Evolutionary conservation across 225 moss, liverwort and hornwort genomes (phyloP).

Genomic region (Straminergon stramineum): DNA sequence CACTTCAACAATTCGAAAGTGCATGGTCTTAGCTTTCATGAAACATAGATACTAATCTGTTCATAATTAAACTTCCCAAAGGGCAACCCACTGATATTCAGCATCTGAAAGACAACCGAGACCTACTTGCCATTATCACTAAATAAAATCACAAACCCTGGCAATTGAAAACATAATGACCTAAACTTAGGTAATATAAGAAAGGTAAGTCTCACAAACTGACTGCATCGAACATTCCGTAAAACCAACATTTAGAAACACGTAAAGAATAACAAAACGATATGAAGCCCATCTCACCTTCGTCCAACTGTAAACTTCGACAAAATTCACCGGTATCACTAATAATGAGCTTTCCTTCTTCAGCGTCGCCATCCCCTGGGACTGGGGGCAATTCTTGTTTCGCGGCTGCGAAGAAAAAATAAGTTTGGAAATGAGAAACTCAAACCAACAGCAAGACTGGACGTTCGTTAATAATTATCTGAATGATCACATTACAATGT

Average conservation of each 20-base stretch:
- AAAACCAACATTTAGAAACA: not conserved
- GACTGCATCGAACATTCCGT: not conserved
- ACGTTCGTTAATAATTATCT: not conserved
- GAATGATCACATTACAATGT: not conserved
- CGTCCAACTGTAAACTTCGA: constrained; percentile 93
- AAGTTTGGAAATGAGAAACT: not conserved
- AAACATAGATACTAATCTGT: not conserved
- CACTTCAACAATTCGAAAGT: constrained; percentile 2
- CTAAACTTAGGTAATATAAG: not conserved
- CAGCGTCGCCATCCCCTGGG: constrained; percentile 34
- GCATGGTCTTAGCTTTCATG: not conserved
- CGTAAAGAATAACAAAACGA: not conserved
- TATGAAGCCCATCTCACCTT: constrained; percentile 42
- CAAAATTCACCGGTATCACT: constrained; percentile 99
- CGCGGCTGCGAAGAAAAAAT: constrained; percentile 22
- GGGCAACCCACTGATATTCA: not conserved
- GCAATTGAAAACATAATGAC: not conserved
- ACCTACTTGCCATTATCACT: not conserved
- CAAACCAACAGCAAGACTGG: not conserved
- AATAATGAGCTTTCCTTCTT: constrained; percentile 75
- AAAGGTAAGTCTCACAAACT: not conserved
- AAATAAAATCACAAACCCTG: not conserved
- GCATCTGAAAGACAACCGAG: not conserved
- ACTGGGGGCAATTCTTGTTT: constrained; percentile 41
- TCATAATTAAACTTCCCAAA: not conserved